Evolutionary conservation across 192 early-diverging fungal genomes (phyloP).

Genomic region (Lobosporangium transversale): DNA sequence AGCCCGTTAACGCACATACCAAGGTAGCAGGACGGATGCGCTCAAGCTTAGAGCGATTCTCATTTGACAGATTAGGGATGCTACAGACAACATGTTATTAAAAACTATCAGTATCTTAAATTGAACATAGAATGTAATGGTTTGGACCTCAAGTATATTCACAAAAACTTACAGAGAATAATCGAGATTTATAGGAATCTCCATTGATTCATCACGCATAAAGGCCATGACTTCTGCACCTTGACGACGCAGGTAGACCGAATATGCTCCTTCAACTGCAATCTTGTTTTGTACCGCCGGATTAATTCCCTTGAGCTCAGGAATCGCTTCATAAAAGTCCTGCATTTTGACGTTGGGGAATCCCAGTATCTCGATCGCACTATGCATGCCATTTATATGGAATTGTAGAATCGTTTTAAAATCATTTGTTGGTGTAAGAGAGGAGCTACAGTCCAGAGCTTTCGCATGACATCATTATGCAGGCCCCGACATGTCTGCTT

Average conservation of each 20-base stretch:
- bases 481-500: background rate
- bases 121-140: too few species aligned
- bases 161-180: constrained; percentile 67
- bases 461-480: background rate
- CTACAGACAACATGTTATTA: constrained; percentile 28
- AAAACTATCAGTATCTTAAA: too few species aligned
- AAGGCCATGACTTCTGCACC: constrained; percentile 68
- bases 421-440: background rate
- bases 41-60: constrained; percentile 64
- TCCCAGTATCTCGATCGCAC: constrained; percentile 61
- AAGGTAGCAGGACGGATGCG: constrained; percentile 62
- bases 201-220: constrained; percentile 72
- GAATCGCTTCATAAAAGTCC: constrained; percentile 61
- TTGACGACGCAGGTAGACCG: constrained; percentile 73
- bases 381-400: constrained; percentile 21
- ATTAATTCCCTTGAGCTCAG: constrained; percentile 62
- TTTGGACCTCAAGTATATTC: too few species aligned
- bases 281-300: constrained; percentile 63
- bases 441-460: too few species aligned
- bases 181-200: constrained; percentile 70
- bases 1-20: constrained; percentile 51
- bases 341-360: constrained; percentile 59
- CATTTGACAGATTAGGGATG: constrained; percentile 64
- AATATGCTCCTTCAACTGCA: constrained; percentile 72
- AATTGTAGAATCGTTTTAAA: background rate